Base-by-base conservation (phyloP, 805 yeast species). In the Torulaspora indica region DNA sequence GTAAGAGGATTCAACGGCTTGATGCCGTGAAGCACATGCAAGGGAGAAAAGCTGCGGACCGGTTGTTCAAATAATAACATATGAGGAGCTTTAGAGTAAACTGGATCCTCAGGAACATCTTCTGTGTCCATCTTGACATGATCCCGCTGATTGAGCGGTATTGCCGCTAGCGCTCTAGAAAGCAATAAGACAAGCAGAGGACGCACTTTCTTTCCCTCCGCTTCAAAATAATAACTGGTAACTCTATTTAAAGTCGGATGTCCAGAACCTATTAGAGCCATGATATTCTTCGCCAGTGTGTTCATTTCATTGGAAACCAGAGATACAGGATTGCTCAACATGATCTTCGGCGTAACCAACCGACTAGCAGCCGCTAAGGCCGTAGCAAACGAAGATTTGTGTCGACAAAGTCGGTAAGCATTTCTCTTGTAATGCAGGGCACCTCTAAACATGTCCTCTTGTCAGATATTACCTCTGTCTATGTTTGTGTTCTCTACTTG, bases 291-390 rank as follows among this genome's bases (percentile, higher is more conserved):
- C 22, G 96, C 96, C 57, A 91, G 68, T 28, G 79, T 80, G 17
- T 89, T 81, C 98, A 91, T 91, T 59, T 91, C 98, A 54, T 83
- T 83, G 32, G 95, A 82, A 12, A 93, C 98, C 37, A 91, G 76
- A 13, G 95, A 81, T 49, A 93, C 79, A 8, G 98, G 98, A 64
- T 93, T 96, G 45, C 75, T 74, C 51, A 82, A 69, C 49, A 74
- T 68, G 30, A 71, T 47, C 17, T 73, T 55, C 1, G 90, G 89
- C 41, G 83, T 83, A 12, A 85, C 91, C 55, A 85, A 65, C 53
- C 76, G 79, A 51, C 85, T 87, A 1, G 88, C 93, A 2, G 89
- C 72, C 47, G 78, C 79, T 38, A 85, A 70, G 2, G 91, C 93
- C 1, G 87, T 54, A 2, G 66, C 51, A 64, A 70, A 70, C 0